Evolutionary conservation across 768 basidiomycete species (phyloP).

Genomic region (Leccinum aurantiacum): DNA sequence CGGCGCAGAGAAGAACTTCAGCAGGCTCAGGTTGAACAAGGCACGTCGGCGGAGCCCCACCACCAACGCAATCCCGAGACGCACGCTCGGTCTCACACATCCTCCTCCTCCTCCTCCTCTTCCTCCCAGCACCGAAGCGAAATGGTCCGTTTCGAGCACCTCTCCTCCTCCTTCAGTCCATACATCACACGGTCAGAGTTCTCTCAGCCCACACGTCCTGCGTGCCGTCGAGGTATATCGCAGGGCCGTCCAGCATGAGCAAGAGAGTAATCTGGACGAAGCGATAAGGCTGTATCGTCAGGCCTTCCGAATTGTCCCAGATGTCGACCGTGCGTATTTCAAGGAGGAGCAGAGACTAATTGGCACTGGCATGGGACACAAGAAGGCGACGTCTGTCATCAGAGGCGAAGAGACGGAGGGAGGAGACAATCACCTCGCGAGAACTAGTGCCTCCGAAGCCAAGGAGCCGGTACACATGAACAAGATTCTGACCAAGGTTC

Average conservation of each 20-base stretch:
- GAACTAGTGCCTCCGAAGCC: conserved; percentile 45
- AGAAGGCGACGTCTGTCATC: conserved; percentile 79
- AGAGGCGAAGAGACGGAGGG: conserved; percentile 57
- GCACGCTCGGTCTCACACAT: conserved; percentile 2
- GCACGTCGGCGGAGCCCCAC: neutral
- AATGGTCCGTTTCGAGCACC: conserved; percentile 14
- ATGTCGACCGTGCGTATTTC: conserved; percentile 73
- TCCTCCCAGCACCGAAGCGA: conserved; percentile 6
- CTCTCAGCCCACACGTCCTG: conserved; percentile 37
- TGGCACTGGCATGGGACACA: conserved; percentile 48
- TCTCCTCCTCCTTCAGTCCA: conserved; percentile 13
- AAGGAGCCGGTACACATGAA: conserved; percentile 19
- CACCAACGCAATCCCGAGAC: conserved; percentile 7
- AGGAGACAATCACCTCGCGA: conserved; percentile 73
- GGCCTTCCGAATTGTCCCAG: conserved; percentile 73
- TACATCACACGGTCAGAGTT: conserved; percentile 27
- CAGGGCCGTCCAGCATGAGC: conserved; percentile 71
- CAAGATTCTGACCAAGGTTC: conserved; percentile 47
- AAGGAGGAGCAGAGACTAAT: conserved; percentile 46
- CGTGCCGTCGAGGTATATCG: conserved; percentile 67
- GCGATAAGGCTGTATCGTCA: conserved; percentile 76
- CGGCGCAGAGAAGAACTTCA: conserved; percentile 28
- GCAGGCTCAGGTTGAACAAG: conserved; percentile 5
- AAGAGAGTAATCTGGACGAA: conserved; percentile 69
- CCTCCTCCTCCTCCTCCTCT: conserved; percentile 1